These are phyloP conservation scores for Lactarius hatsudake DNA, from an alignment of 768 basidiomycete genomes.

Conservation along the genomic window DNA sequence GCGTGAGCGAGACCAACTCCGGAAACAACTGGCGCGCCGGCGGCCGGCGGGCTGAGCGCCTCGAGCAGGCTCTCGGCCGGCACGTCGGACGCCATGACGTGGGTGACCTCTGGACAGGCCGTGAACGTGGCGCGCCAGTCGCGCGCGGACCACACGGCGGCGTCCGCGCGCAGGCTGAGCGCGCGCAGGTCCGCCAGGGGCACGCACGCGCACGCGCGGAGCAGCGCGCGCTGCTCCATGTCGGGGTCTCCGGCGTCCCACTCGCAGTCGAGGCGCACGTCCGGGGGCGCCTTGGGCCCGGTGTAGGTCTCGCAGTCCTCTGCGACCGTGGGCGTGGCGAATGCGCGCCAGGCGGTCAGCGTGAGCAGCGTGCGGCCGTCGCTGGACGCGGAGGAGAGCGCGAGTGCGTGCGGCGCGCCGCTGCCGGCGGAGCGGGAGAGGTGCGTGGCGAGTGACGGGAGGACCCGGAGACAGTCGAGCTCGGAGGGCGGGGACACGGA, in stretches of 20 bases:
- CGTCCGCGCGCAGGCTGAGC: slow-evolving; percentile 8
- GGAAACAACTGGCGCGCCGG: slow-evolving; percentile 2
- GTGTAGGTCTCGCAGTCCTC: slow-evolving; percentile 18
- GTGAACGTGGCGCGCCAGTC: slow-evolving; percentile 20
- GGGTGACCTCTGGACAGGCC: slow-evolving; percentile 11
- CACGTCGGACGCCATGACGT: slow-evolving; percentile 8
- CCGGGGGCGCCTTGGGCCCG: slow-evolving; percentile 1
- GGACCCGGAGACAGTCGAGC: slow-evolving; percentile 19
- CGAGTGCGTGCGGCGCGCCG: slow-evolving; percentile 11
- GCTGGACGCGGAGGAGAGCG: slow-evolving; percentile 4
- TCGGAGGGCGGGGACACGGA: slow-evolving; percentile 17
- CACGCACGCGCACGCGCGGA: slow-evolving; percentile 7
- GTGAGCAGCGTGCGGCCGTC: slow-evolving; percentile 5
- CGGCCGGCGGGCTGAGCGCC: background rate
- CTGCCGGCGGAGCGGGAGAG: slow-evolving; percentile 5
- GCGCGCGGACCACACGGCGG: slow-evolving; percentile 5
- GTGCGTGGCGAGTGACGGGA: slow-evolving; percentile 17
- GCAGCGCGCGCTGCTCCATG: slow-evolving; percentile 13
- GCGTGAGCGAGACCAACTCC: slow-evolving; percentile 18
- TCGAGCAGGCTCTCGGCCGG: slow-evolving; percentile 20
- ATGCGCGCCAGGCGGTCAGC: slow-evolving; percentile 18
- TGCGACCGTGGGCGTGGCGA: background rate
- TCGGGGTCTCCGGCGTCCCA: slow-evolving; percentile 20
- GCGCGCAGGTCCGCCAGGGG: slow-evolving; percentile 14
- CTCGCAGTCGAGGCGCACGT: slow-evolving; percentile 18